Evolutionary conservation across 306 rosid genomes (phyloP), one percentile per base, ranked within the genome.

Genomic region (Citrullus mucosospermus): DNA sequence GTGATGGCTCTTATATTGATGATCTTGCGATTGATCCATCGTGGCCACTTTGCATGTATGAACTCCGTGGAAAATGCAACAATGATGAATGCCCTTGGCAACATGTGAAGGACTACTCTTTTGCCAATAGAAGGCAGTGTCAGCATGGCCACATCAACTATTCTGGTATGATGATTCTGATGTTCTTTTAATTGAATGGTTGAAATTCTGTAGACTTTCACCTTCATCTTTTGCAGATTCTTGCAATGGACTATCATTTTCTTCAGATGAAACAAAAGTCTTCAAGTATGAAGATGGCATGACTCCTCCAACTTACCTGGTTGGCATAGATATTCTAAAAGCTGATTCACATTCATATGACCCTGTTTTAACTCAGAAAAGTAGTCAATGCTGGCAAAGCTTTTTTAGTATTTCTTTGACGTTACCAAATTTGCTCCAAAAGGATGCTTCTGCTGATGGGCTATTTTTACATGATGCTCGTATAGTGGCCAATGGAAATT

Each of bases 21-120:
- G 87, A 85, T 78, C 76, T 89, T 58, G 77, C 86, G 9, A 88
- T 95, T 82, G 97, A 95, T 80, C 93, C 96, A 8, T 89, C 87
- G 83, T 89, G 93, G 96, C 98, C 98, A 2, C 96, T 92, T 81
- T 95, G 98, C 88, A 88, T 91, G 92, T 95, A 79, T 88, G 98
- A 92, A 77, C 97, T 95, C 57, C 96, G 98, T 80, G 98, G 98
- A 85, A 95, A 92, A 86, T 95, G 98, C 92, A 95, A 95, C 93
- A 88, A 95, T 84, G 95, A 95, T 17, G 96, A 90, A 83, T 95
- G 97, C 67, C 97, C 96, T 70, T 95, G 98, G 98, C 98, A 95
- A 86, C 98, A 95, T 78, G 78, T 84, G 43, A 89, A 83, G 86
- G 94, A 94, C 89, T 85, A 88, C 56, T 63, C 76, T 81, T 82